A percentile compares a stretch with the other conserved stretches of the same genome.
Evolutionary conservation across 2,329 filamentous ascomycete genomes (phyloP).

Genomic region (Graphilbum sp.): DNA sequence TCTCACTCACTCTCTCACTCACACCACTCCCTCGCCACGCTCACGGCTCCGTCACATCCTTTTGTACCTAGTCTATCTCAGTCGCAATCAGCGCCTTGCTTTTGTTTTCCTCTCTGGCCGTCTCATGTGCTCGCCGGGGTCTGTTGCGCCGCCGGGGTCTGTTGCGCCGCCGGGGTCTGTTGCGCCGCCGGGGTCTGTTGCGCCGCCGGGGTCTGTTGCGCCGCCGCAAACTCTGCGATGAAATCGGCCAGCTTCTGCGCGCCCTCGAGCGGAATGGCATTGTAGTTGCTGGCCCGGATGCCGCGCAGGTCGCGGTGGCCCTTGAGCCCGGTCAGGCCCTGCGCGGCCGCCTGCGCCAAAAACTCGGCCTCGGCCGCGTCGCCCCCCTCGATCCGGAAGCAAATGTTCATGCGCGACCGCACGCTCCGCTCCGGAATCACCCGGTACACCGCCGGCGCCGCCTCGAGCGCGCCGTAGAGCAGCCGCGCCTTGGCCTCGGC

Average conservation of each 20-base stretch:
- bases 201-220: too few relatives aligned
- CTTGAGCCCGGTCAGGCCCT: slow-evolving; percentile 64
- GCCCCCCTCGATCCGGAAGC: slow-evolving; percentile 54
- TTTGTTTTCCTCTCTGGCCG: too few relatives aligned
- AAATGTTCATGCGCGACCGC: slow-evolving; percentile 88
- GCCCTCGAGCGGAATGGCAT: slow-evolving; percentile 55
- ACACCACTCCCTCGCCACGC: background rate
- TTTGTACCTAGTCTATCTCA: too few relatives aligned
- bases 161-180: too few relatives aligned
- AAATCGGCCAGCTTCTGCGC: slow-evolving; percentile 53
- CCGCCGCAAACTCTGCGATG: slow-evolving; percentile 38
- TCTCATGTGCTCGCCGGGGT: too few relatives aligned
- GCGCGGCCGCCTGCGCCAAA: slow-evolving; percentile 51
- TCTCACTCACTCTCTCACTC: background rate
- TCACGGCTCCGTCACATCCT: slow-evolving; percentile 3
- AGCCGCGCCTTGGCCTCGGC: slow-evolving; percentile 57
- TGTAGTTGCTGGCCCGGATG: slow-evolving; percentile 80
- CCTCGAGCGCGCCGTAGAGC: slow-evolving; percentile 66
- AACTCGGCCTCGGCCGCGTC: slow-evolving; percentile 52
- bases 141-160: too few relatives aligned
- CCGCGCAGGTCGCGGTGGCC: slow-evolving; percentile 79
- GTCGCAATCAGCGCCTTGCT: too few relatives aligned
- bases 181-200: too few relatives aligned
- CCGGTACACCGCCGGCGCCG: slow-evolving; percentile 53
- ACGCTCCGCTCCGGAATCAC: slow-evolving; percentile 60